Evolutionary conservation across 768 basidiomycete species (phyloP), one percentile per base, ranked within the genome.

Genomic region (Rhizopogon vulgaris): DNA sequence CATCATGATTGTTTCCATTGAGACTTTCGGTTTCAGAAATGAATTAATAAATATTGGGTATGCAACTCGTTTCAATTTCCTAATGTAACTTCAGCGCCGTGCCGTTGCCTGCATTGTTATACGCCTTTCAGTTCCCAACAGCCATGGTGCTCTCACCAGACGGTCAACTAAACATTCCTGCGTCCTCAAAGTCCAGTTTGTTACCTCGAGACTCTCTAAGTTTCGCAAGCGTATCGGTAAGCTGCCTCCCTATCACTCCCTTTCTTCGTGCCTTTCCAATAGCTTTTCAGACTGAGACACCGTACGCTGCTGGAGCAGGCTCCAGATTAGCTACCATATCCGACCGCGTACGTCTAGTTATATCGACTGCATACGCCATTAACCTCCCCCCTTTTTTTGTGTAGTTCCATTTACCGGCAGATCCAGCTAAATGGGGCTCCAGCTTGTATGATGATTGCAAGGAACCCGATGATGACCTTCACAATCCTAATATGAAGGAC

Each of bases 401-500:
- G 18, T 49, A 88, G 86, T 87, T 78, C 60, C 77, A 82, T 9
- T 70, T 89, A 15, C 71, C 82, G 3, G 74, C 82, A 11, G 86
- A 90, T 59, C 85, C 85, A 12, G 74, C 78, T 15, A 69, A 71
- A 22, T 88, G 87, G 87, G 83, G 84, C 18, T 76, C 78, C 18
- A 77, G 79, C 60, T 60, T 85, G 38, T 79, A 75, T 18, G 71
- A 74, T 4, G 76, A 80, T 61, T 56, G 73, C 38, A 69, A 76
- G 22, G 87, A 90, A 56, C 63, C 79, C 6, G 87, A 90, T 62
- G 88, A 90, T 63, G 78, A 79, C 41, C 70, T 90, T 17, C 87
- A 90, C 63, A 79, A 87, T 55, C 87, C 87, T 1, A 74, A 81
- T 52, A 57, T 61, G 47, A 61, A 60, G 28, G 57, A 62, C 67